A percentile compares a stretch with the other conserved stretches of the same genome.
These are phyloP conservation scores for Chaetomiaceae sp. DNA, from an alignment of 2,329 filamentous ascomycete species.

Conservation along the genomic window DNA sequence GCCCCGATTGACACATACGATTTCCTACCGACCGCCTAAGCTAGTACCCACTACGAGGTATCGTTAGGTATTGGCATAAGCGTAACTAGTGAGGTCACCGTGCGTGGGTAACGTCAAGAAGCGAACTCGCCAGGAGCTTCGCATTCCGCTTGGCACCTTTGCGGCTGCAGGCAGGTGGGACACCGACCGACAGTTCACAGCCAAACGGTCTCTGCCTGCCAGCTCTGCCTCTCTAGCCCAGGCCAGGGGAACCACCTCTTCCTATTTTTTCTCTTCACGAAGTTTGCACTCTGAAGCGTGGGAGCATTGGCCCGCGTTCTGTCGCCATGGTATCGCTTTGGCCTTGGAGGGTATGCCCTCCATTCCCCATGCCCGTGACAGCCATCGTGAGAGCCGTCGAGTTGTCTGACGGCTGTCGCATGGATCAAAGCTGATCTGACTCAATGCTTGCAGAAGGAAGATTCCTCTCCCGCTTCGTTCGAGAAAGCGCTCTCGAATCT, in stretches of 20 bases:
- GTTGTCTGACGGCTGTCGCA: not conserved
- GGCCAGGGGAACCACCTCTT: not conserved
- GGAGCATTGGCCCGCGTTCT: not conserved
- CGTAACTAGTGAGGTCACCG: slow-evolving; percentile 24
- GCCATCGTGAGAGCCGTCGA: not conserved
- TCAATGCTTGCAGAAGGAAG: slow-evolving; percentile 56
- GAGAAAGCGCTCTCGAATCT: slow-evolving; percentile 84
- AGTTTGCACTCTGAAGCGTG: not conserved
- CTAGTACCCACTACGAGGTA: no score
- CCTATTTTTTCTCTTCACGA: not conserved
- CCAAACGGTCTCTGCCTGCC: not conserved
- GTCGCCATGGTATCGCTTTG: slow-evolving; percentile 29
- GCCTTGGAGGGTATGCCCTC: slow-evolving; percentile 63
- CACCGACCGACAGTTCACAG: not conserved
- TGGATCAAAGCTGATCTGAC: slow-evolving; percentile 1
- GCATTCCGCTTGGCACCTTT: not conserved
- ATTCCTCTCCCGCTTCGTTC: slow-evolving; percentile 81
- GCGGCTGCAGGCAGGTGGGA: slow-evolving; percentile 1
- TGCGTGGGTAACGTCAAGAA: no score
- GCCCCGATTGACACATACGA: no score
- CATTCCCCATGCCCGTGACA: no score
- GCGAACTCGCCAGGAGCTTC: slow-evolving; percentile 6
- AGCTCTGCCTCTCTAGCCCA: not conserved
- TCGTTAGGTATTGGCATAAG: not conserved
- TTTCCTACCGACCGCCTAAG: no score